These are phyloP conservation scores for Yarrowia alimentaria DNA, from an alignment of 805 yeast genomes.

Conservation along the genomic window DNA sequence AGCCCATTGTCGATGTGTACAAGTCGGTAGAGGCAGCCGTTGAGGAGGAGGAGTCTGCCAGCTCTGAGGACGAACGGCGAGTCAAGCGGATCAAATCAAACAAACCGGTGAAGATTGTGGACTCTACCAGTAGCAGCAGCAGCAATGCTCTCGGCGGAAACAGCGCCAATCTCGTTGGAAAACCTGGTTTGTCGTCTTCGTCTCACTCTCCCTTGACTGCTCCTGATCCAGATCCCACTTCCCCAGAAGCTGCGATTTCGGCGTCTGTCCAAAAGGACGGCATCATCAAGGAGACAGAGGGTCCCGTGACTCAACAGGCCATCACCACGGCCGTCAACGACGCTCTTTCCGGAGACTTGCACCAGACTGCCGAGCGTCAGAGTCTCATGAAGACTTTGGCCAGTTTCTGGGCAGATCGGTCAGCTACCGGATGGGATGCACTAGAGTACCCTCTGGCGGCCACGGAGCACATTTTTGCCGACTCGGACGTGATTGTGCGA, in stretches of 20 bases:
- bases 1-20: constrained; percentile 88
- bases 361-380: constrained; percentile 55
- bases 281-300: constrained; percentile 9
- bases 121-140: too few species aligned
- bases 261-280: constrained; percentile 14
- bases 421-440: constrained; percentile 94
- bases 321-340: constrained; percentile 12
- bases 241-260: constrained; percentile 20
- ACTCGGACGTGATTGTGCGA: constrained; percentile 86
- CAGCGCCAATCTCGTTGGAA: background rate
- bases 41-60: constrained; percentile 45
- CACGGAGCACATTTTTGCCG: constrained; percentile 88
- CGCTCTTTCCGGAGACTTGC: constrained; percentile 18
- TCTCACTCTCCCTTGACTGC: background rate
- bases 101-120: too few species aligned
- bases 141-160: too few species aligned
- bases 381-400: constrained; percentile 80
- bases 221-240: constrained; percentile 23
- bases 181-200: too few species aligned
- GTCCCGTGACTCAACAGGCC: constrained; percentile 14
- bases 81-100: too few species aligned
- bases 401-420: constrained; percentile 95
- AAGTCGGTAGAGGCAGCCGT: constrained; percentile 88
- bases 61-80: constrained; percentile 8
- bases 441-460: constrained; percentile 75